Conservation (phyloP, 2,329 filamentous ascomycete genomes). For the Epicoccum sorghinum region DNA sequence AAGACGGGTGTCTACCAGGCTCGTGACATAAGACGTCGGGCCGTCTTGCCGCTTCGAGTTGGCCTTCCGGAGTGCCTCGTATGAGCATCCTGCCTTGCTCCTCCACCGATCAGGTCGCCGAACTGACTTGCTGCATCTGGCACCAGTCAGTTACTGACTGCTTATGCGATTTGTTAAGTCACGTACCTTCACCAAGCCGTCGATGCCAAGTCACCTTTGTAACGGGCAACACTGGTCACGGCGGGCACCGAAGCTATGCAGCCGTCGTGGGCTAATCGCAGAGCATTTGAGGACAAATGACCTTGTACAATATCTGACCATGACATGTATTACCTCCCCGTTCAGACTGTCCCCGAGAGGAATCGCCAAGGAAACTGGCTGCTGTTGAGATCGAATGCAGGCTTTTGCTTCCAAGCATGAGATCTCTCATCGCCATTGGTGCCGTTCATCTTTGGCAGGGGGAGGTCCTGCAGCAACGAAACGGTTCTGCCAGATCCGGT, state of each 20-base stretch:
- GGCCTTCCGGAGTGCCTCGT: constrained; percentile 11
- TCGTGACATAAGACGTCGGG: not conserved
- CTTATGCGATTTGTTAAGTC: not conserved
- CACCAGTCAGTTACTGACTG: not conserved
- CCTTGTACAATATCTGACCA: not conserved
- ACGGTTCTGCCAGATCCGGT: constrained; percentile 43
- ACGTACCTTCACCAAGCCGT: constrained; percentile 1
- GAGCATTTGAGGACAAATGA: no score
- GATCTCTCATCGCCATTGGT: constrained; percentile 34
- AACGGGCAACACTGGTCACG: not conserved
- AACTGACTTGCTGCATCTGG: not conserved
- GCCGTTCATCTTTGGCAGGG: constrained; percentile 37
- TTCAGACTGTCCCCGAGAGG: constrained; percentile 40
- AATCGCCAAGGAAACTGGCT: constrained; percentile 45
- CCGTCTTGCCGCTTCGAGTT: not conserved
- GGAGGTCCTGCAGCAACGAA: constrained; percentile 41
- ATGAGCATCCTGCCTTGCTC: not conserved
- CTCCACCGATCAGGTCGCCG: constrained; percentile 4
- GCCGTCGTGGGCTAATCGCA: no score
- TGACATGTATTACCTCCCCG: not conserved
- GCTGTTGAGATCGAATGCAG: constrained; percentile 38
- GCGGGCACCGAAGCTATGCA: no score
- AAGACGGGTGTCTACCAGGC: not conserved
- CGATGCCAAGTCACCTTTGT: not conserved
- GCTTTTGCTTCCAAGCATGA: constrained; percentile 36